These are phyloP conservation scores for Cystobasidium tubakii DNA, from an alignment of 768 basidiomycete genomes.

Conservation along the genomic window DNA sequence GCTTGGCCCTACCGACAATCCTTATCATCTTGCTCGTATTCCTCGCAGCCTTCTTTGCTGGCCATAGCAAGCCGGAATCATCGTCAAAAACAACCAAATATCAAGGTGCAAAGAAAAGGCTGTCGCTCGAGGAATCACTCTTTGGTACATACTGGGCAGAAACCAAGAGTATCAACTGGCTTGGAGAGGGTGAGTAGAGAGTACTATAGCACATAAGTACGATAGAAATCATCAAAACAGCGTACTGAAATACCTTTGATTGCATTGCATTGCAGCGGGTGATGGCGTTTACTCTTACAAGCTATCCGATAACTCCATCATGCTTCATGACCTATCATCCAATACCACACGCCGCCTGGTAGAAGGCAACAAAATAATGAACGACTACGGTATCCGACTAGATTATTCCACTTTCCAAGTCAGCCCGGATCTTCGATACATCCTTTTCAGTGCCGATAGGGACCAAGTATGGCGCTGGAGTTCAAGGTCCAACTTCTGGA, in stretches of 20 bases:
- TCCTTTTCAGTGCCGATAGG: slow-evolving; percentile 68
- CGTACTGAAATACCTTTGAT: no score
- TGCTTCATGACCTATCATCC: slow-evolving; percentile 71
- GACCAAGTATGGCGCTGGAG: slow-evolving; percentile 91
- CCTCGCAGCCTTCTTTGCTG: slow-evolving; percentile 25
- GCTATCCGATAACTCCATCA: slow-evolving; percentile 60
- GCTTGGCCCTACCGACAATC: slow-evolving; percentile 26
- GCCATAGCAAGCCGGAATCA: neutral
- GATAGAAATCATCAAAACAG: no score
- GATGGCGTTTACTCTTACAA: slow-evolving; percentile 80
- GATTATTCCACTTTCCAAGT: slow-evolving; percentile 53
- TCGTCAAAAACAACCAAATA: neutral
- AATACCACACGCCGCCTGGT: slow-evolving; percentile 65
- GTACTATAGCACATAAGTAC: no score
- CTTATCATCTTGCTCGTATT: slow-evolving; percentile 22
- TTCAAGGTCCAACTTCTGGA: slow-evolving; percentile 81
- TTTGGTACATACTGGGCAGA: slow-evolving; percentile 73
- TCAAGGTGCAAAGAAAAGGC: slow-evolving; percentile 48
- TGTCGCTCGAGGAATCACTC: slow-evolving; percentile 84
- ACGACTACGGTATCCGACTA: slow-evolving; percentile 46
- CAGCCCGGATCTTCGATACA: slow-evolving; percentile 83
- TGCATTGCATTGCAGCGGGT: slow-evolving; percentile 58
- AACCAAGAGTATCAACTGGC: slow-evolving; percentile 64
- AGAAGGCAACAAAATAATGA: slow-evolving; percentile 52
- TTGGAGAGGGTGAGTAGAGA: slow-evolving; percentile 67